These are phyloP conservation scores for Plasmodium cynomolgi DNA, from an alignment of 169 alveolate species.

Conservation along the genomic window DNA sequence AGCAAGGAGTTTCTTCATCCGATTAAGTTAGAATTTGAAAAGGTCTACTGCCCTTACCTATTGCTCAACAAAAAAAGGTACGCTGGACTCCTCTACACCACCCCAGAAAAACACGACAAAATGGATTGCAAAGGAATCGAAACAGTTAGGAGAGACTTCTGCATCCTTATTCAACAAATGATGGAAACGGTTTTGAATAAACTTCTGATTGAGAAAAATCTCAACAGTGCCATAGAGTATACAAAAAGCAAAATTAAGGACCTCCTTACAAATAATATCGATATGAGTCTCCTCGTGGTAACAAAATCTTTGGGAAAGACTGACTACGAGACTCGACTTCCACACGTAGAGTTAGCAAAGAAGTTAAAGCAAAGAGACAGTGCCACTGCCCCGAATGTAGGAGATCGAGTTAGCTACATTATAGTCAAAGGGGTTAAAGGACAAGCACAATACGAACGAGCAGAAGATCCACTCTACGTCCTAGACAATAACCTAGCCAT, in stretches of 20 bases:
- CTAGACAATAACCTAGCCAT: constrained; percentile 96
- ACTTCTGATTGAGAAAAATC: constrained; percentile 92
- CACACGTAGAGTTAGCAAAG: constrained; percentile 99
- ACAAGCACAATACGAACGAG: constrained; percentile 96
- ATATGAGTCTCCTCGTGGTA: constrained; percentile 96
- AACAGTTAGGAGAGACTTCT: constrained; percentile 98
- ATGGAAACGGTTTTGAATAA: constrained; percentile 93
- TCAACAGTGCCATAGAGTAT: constrained; percentile 93
- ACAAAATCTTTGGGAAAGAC: constrained; percentile 96
- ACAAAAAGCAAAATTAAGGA: constrained; percentile 86
- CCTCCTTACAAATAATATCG: constrained; percentile 96
- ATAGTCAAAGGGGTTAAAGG: constrained; percentile 96
- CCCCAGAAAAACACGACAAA: constrained; percentile 96
- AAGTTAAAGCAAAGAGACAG: constrained; percentile 95
- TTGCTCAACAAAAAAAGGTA: constrained; percentile 97
- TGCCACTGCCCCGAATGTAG: constrained; percentile 97
- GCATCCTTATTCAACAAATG: constrained; percentile 95
- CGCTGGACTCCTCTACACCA: constrained; percentile 96
- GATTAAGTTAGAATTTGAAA: constrained; percentile 97
- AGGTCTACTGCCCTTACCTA: constrained; percentile 97
- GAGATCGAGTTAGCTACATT: constrained; percentile 98
- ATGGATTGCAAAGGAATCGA: constrained; percentile 98
- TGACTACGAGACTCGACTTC: constrained; percentile 95
- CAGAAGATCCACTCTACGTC: constrained; percentile 99
- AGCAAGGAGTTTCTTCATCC: constrained; percentile 93